A percentile compares a stretch with the other conserved stretches of the same genome.
phyloP scores from a whole-genome alignment of 2,329 filamentous ascomycete species.

The Ceratocystis harringtonii region DNA sequence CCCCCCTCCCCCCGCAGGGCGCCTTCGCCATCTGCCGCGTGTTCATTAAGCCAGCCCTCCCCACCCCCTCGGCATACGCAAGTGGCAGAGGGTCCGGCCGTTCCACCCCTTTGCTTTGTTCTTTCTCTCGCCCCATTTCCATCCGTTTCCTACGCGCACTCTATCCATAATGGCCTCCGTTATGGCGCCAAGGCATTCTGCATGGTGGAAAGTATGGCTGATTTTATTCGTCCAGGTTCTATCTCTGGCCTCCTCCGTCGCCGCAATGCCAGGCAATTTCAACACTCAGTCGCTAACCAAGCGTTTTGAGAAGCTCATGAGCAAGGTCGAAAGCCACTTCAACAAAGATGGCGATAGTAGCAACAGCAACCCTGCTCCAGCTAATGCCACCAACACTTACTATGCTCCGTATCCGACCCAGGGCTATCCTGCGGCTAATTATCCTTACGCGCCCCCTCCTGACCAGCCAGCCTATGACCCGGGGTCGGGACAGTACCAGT shows the following conservation, averaged over 20 bases:
- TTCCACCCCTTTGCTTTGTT: neutral
- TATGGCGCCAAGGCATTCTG: neutral
- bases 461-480: neutral
- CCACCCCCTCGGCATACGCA: neutral
- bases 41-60: neutral
- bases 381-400: slow-evolving; percentile 5
- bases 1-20: neutral
- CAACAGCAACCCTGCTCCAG: neutral
- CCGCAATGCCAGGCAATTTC: slow-evolving; percentile 9
- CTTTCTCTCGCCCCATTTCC: neutral
- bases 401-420: slow-evolving; percentile 6
- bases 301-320: slow-evolving; percentile 16
- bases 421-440: slow-evolving; percentile 8
- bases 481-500: slow-evolving; percentile 10
- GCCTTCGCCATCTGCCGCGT: neutral
- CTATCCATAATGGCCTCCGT: neutral
- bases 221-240: slow-evolving; percentile 11
- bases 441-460: neutral
- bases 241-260: neutral
- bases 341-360: neutral
- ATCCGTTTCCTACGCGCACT: neutral
- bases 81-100: neutral
- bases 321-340: slow-evolving; percentile 14
- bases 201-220: slow-evolving; percentile 11
- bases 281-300: slow-evolving; percentile 9